Conservation (phyloP, 108 stramenopile species). For the Cyclostephanos invisitatus region DNA sequence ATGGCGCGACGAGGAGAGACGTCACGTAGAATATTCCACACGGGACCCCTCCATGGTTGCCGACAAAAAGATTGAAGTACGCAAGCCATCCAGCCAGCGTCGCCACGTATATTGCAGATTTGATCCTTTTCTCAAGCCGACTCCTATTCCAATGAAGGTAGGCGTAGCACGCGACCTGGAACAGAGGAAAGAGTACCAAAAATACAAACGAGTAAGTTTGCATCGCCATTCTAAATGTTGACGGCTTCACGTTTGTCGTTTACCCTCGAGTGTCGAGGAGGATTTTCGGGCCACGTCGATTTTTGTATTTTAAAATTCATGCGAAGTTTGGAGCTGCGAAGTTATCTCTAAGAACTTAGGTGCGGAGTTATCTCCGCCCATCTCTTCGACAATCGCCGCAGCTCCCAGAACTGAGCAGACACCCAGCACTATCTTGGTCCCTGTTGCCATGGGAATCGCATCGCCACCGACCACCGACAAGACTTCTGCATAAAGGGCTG, state of each 20-base stretch:
- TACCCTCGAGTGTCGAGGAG: too few relatives aligned
- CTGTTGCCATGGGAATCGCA: too few relatives aligned
- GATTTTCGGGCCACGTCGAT: too few relatives aligned
- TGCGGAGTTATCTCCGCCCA: too few relatives aligned
- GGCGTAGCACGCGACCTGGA: constrained; percentile 20
- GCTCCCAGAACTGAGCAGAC: too few relatives aligned
- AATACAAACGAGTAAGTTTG: constrained; percentile 16
- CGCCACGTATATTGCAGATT: constrained; percentile 19
- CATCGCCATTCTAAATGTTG: background rate
- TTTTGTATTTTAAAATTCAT: too few relatives aligned
- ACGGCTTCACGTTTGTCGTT: background rate
- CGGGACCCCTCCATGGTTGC: constrained; percentile 12
- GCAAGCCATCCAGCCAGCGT: constrained; percentile 49
- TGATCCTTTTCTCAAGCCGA: constrained; percentile 27
- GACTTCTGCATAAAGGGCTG: too few relatives aligned
- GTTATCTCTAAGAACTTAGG: too few relatives aligned
- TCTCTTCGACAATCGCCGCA: too few relatives aligned
- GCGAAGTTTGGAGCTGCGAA: too few relatives aligned
- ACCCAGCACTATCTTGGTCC: too few relatives aligned
- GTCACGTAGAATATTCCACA: constrained; percentile 39
- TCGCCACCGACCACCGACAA: too few relatives aligned
- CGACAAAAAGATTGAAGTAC: constrained; percentile 42
- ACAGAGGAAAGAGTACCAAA: constrained; percentile 27
- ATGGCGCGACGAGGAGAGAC: constrained; percentile 31
- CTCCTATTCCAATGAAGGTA: constrained; percentile 21